These are phyloP conservation scores for Rhododendron molle DNA, from an alignment of 148 eudicot genomes.

Conservation along the genomic window DNA sequence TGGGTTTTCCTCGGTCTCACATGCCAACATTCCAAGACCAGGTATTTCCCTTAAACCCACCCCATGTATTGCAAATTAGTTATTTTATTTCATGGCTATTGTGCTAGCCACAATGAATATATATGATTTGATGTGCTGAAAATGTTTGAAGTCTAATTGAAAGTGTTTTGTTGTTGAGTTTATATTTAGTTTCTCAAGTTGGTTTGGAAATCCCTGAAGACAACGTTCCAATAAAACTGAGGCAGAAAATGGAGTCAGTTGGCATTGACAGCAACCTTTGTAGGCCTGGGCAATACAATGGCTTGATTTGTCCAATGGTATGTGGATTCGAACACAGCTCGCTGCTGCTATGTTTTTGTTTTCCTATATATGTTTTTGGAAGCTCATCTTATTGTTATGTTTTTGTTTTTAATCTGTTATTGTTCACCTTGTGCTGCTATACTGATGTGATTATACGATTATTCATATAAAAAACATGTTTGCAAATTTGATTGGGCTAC, in stretches of 20 bases:
- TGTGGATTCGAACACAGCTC: background rate
- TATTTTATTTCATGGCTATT: background rate
- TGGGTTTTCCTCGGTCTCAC: constrained; percentile 27
- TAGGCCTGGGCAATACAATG: constrained; percentile 50
- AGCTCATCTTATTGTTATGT: background rate
- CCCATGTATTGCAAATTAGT: background rate
- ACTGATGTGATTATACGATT: background rate
- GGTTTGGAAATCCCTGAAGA: constrained; percentile 31
- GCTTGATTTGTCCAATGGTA: constrained; percentile 61
- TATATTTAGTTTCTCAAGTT: constrained; percentile 25
- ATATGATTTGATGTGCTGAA: background rate
- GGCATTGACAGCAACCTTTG: constrained; percentile 39
- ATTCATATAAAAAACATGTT: background rate
- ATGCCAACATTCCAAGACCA: constrained; percentile 28
- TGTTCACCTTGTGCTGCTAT: background rate
- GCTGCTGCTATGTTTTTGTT: background rate
- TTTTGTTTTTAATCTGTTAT: background rate
- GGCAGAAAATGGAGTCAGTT: constrained; percentile 41
- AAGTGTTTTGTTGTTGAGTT: background rate
- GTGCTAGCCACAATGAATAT: background rate
- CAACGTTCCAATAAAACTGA: constrained; percentile 21
- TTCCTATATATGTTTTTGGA: background rate
- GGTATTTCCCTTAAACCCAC: constrained; percentile 14
- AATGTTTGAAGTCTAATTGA: background rate
- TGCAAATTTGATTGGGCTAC: background rate